phyloP scores from a whole-genome alignment of 1,284 basidiomycete genomes.

The Moniliophthora roreri region DNA sequence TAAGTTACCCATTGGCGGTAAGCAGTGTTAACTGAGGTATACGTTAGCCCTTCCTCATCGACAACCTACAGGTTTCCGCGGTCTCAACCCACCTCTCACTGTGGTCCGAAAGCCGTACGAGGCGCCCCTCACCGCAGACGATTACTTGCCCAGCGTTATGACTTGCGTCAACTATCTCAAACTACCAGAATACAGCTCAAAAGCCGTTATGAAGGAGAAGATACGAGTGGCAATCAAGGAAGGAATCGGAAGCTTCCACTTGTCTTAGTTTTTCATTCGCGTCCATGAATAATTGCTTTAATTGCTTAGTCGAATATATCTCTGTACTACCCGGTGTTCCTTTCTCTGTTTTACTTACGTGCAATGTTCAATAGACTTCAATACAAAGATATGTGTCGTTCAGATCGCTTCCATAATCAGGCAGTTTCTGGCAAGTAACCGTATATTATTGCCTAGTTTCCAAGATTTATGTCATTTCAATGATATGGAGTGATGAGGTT shows the following conservation, averaged over 20 bases:
- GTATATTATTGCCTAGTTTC: no score
- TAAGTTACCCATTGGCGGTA: constrained; percentile 90
- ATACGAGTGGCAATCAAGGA: constrained; percentile 83
- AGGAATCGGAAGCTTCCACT: constrained; percentile 93
- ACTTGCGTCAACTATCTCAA: constrained; percentile 98
- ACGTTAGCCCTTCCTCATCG: not conserved
- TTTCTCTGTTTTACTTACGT: constrained; percentile 1
- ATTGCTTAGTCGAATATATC: not conserved
- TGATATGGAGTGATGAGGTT: no score
- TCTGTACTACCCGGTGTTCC: constrained; percentile 1
- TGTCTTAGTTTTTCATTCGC: constrained; percentile 60
- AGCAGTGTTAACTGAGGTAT: constrained; percentile 19
- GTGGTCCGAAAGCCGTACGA: constrained; percentile 98
- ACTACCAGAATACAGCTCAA: constrained; percentile 89
- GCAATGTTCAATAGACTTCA: constrained; percentile 8
- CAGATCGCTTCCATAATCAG: no score
- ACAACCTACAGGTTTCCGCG: constrained; percentile 79
- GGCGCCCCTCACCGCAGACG: constrained; percentile 85
- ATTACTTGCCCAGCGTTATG: constrained; percentile 98
- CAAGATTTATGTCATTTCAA: no score
- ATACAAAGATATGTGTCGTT: not conserved
- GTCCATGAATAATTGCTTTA: not conserved
- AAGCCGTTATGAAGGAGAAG: constrained; percentile 79
- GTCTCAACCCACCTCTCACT: constrained; percentile 91
- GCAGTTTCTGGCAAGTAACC: no score